Conservation (phyloP, 345 rosid species). For the Abelmoschus esculentus region DNA sequence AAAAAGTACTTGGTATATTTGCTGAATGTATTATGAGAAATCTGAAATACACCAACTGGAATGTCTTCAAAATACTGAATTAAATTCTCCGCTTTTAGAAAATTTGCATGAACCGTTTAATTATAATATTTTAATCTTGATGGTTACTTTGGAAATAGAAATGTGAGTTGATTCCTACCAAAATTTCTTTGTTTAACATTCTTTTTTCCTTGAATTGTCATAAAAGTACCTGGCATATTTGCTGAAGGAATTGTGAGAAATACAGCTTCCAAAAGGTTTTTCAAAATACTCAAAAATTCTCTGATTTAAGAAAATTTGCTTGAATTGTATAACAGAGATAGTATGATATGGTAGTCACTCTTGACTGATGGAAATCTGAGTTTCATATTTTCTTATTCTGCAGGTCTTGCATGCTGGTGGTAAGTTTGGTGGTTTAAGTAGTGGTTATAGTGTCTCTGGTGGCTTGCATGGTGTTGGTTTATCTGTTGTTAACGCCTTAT, state of each 20-base stretch:
- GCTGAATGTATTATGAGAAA: not conserved
- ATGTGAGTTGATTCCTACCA: not conserved
- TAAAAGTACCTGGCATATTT: not conserved
- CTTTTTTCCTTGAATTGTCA: not conserved
- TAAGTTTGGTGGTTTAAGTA: conserved; percentile 92
- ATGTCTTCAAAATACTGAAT: not conserved
- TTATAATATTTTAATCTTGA: not conserved
- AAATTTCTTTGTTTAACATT: not conserved
- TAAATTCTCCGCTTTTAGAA: not conserved
- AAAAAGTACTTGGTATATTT: not conserved
- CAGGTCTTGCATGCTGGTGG: conserved; percentile 98
- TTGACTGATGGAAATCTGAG: not conserved
- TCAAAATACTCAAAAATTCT: not conserved
- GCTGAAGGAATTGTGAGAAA: not conserved
- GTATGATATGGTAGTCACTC: not conserved
- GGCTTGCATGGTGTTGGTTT: conserved; percentile 98
- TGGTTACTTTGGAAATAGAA: not conserved
- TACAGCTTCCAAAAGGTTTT: not conserved
- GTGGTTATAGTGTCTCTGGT: conserved; percentile 96
- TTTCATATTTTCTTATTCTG: conserved; percentile 16
- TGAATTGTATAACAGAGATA: not conserved
- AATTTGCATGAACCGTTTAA: not conserved
- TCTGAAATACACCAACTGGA: not conserved
- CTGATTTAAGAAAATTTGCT: not conserved
- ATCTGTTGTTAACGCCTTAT: conserved; percentile 95